Conservation (phyloP, 441 rosid species). For the Syzygium malaccense region DNA sequence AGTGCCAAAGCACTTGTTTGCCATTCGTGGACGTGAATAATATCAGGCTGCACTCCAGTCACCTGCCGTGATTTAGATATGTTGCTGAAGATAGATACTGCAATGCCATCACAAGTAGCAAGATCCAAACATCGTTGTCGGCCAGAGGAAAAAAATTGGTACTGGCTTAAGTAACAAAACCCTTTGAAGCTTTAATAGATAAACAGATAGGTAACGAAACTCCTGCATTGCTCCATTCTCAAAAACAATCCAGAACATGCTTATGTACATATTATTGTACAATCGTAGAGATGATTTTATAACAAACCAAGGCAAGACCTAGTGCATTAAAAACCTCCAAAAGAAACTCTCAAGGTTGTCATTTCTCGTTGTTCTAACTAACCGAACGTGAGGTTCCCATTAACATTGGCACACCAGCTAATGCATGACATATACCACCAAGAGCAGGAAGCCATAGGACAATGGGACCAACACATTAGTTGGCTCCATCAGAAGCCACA, state of each 20-base stretch:
- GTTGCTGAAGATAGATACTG: not conserved
- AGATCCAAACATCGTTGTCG: not conserved
- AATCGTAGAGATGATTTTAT: not conserved
- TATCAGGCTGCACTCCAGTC: constrained; percentile 41
- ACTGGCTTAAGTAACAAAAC: not conserved
- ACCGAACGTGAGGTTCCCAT: not conserved
- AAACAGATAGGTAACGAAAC: not conserved
- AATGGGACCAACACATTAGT: not conserved
- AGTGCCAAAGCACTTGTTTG: constrained; percentile 47
- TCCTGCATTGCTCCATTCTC: not conserved
- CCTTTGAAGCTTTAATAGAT: not conserved
- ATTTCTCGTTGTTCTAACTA: not conserved
- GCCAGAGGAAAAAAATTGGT: not conserved
- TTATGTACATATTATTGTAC: not conserved
- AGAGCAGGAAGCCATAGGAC: not conserved
- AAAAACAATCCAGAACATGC: not conserved
- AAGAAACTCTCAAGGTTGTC: not conserved
- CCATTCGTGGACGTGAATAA: constrained; percentile 60
- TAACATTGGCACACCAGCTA: not conserved
- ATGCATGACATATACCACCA: not conserved
- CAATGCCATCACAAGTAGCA: not conserved
- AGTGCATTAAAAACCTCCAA: not conserved
- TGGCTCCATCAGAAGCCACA: not conserved
- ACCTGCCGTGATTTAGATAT: constrained; percentile 22
- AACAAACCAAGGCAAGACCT: not conserved